Evolutionary conservation across 2,329 filamentous ascomycete genomes (phyloP), one percentile per base, ranked within the genome.

Genomic region (Pseudohalonectria lignicola): DNA sequence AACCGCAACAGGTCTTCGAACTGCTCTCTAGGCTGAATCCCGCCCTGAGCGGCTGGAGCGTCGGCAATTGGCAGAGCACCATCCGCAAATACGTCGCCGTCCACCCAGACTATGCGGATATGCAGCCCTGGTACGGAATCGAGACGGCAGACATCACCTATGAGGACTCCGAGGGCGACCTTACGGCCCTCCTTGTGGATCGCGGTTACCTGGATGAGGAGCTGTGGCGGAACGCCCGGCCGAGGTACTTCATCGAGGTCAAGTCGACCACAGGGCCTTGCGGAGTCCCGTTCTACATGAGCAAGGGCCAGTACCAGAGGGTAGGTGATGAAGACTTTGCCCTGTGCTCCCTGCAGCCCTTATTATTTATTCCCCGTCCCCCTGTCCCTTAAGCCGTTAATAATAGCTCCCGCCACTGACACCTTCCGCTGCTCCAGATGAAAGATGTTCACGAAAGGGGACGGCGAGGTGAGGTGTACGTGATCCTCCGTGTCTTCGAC

Each of bases 91-190:
- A 61, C 39, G 57, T 63, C 4, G 53, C 39, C 0, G 42, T 48
- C 0, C 63, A 69, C 41, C 51, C 55, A 2, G 50, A 59, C 1
- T 72, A 70, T 42, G 23, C 49, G 0, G 51, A 59, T 21, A 54
- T 72, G 48, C 13, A 31, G 0, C 38, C 52, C 4, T 71, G 65
- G 66, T 37, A 4, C 1, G 58, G 62, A 0, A 18, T 29, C 0
- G 67, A 73, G 44, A 71, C 63, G 0, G 54, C 67, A 0, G 69
- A 73, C 35, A 56, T 74, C 13, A 54, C 57, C 0, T 72, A 72
- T 39, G 37, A 41, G 1, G 67, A 72, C 43, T 15, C 16, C 1
- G 20, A 46, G 4, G 47, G 60, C 17, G 36, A 23, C 0, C 41
- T 67, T 40, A 64, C 66, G 2, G 34, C 39, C 1, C 26, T 56